A percentile compares a stretch with the other conserved stretches of the same genome.
Conservation (phyloP, 202 grass and related monocot genomes). For the Zizania palustris region DNA sequence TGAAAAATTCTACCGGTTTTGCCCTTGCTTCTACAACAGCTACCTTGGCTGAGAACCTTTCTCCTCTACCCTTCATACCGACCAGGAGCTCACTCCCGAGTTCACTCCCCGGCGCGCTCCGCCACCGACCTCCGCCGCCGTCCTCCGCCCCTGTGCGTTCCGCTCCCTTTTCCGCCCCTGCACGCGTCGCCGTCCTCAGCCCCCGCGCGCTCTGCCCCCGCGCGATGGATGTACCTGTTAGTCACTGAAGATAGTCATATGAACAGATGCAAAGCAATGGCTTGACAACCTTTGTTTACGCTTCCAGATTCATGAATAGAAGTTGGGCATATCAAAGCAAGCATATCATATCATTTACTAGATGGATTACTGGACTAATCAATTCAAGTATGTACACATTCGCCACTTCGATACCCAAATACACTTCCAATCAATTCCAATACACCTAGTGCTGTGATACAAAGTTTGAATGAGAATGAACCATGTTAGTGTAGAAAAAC, state of each 20-base stretch:
- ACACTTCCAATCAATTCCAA: conserved; percentile 13
- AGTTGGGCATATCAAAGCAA: background rate
- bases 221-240: conserved; percentile 89
- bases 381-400: background rate
- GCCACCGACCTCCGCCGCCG: too few relatives aligned
- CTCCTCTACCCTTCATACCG: too few relatives aligned
- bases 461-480: background rate
- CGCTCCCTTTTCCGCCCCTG: too few relatives aligned
- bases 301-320: background rate
- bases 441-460: background rate
- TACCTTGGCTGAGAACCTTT: too few relatives aligned
- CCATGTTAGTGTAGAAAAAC: conserved; percentile 3
- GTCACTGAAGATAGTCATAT: conserved; percentile 61
- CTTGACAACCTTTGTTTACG: background rate
- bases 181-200: too few relatives aligned
- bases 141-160: too few relatives aligned
- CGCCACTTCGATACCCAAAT: background rate
- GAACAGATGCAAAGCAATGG: conserved; percentile 39
- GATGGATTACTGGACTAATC: background rate
- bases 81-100: too few relatives aligned
- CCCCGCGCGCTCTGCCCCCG: too few relatives aligned
- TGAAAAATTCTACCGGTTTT: too few relatives aligned
- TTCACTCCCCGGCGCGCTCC: too few relatives aligned
- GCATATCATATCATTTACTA: background rate
- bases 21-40: too few relatives aligned